These are phyloP conservation scores for Hemisphaericaspora nanyangensis DNA, from an alignment of 805 yeast species.

Conservation along the genomic window DNA sequence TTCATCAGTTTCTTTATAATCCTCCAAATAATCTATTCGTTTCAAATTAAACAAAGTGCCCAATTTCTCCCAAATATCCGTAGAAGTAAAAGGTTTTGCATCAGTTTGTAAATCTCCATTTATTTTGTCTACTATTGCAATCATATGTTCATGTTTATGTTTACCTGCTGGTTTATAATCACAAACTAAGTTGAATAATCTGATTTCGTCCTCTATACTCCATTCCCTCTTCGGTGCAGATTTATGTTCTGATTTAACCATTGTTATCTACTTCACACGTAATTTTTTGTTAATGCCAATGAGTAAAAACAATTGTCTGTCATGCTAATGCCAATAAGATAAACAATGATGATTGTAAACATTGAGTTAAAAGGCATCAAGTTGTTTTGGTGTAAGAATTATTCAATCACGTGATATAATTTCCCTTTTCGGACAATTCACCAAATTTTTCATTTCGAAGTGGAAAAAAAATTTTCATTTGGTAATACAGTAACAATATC, in stretches of 20 bases:
- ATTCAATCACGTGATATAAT: slow-evolving; percentile 1
- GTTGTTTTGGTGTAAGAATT: too few relatives aligned
- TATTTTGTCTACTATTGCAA: slow-evolving; percentile 37
- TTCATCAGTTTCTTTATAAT: slow-evolving; percentile 9
- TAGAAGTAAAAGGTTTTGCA: slow-evolving; percentile 33
- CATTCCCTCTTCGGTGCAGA: slow-evolving; percentile 31
- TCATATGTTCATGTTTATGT: slow-evolving; percentile 41
- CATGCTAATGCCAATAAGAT: too few relatives aligned
- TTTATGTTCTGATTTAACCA: neutral
- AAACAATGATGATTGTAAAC: too few relatives aligned
- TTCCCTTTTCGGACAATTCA: neutral
- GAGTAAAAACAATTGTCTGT: too few relatives aligned
- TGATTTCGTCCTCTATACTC: slow-evolving; percentile 60
- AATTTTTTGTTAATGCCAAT: too few relatives aligned
- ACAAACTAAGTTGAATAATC: slow-evolving; percentile 57
- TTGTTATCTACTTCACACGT: too few relatives aligned
- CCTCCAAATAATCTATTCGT: slow-evolving; percentile 54
- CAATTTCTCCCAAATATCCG: slow-evolving; percentile 58
- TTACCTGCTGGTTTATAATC: slow-evolving; percentile 67
- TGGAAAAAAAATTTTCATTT: slow-evolving; percentile 1
- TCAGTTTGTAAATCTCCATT: slow-evolving; percentile 20
- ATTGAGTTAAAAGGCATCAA: too few relatives aligned
- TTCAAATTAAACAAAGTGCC: slow-evolving; percentile 50
- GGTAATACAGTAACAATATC: too few relatives aligned
- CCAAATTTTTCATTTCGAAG: neutral